These are phyloP conservation scores for Starmerella bacillaris DNA, from an alignment of 805 yeast species.

Conservation along the genomic window DNA sequence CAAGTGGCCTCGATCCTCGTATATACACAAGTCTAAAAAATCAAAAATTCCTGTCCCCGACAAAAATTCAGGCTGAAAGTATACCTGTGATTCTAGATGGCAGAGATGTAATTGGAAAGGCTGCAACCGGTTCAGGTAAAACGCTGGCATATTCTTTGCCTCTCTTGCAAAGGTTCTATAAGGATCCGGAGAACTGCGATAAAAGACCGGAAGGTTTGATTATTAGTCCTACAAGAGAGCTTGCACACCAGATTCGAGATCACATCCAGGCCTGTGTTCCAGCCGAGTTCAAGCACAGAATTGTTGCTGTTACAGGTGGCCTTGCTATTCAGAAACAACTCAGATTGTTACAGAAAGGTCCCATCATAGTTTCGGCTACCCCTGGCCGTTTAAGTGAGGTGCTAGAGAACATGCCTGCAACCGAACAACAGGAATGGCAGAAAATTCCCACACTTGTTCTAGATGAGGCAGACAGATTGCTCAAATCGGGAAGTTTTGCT, in stretches of 20 bases:
- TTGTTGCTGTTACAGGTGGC: slow-evolving; percentile 83
- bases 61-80: slow-evolving; percentile 61
- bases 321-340: slow-evolving; percentile 85
- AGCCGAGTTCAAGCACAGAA: slow-evolving; percentile 19
- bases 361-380: slow-evolving; percentile 75
- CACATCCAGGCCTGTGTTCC: slow-evolving; percentile 37
- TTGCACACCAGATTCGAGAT: slow-evolving; percentile 80
- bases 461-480: slow-evolving; percentile 89
- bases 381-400: slow-evolving; percentile 82
- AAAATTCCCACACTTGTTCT: slow-evolving; percentile 40
- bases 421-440: slow-evolving; percentile 27
- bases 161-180: slow-evolving; percentile 45
- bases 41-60: slow-evolving; percentile 49
- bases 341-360: slow-evolving; percentile 48
- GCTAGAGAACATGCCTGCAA: slow-evolving; percentile 30
- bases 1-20: slow-evolving; percentile 23
- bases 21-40: slow-evolving; percentile 42
- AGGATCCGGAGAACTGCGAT: slow-evolving; percentile 11
- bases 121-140: slow-evolving; percentile 95
- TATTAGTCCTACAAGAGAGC: slow-evolving; percentile 89
- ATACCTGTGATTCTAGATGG: slow-evolving; percentile 62
- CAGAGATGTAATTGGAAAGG: slow-evolving; percentile 80
- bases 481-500: slow-evolving; percentile 92
- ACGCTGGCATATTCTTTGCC: slow-evolving; percentile 93
- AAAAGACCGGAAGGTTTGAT: slow-evolving; percentile 36